A percentile compares a stretch with the other conserved stretches of the same genome.
phyloP scores from a whole-genome alignment of 495 filamentous ascomycete species.

The Trichocladium antarcticum region DNA sequence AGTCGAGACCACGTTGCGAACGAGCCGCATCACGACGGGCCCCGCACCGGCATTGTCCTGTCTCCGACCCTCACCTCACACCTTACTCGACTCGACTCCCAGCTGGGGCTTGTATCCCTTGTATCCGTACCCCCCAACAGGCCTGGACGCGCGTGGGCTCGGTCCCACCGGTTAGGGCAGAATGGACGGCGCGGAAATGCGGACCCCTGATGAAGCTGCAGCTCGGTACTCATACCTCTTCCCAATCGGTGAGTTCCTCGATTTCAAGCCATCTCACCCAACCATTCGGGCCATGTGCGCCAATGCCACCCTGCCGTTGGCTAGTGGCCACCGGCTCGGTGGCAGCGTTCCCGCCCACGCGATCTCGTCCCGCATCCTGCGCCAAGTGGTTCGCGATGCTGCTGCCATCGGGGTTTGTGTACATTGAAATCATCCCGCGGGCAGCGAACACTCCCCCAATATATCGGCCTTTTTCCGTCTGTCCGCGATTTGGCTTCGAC shows the following conservation, averaged over 20 bases:
- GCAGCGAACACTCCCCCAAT: background rate
- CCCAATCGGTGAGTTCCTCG: slow-evolving; percentile 41
- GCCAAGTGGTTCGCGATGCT: slow-evolving; percentile 14
- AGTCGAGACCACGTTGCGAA: too few species aligned
- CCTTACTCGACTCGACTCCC: too few species aligned
- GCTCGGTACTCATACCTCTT: slow-evolving; percentile 35
- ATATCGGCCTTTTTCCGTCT: slow-evolving; percentile 9
- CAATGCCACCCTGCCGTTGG: slow-evolving; percentile 31
- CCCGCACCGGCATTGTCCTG: too few species aligned
- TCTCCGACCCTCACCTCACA: too few species aligned
- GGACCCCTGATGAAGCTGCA: slow-evolving; percentile 34
- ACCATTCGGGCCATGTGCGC: slow-evolving; percentile 38
- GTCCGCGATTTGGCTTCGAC: slow-evolving; percentile 9
- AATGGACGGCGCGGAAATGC: slow-evolving; percentile 27
- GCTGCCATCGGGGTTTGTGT: background rate
- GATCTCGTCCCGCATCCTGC: slow-evolving; percentile 17
- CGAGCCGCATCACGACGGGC: too few species aligned
- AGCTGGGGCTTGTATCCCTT: too few species aligned
- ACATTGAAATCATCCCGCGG: slow-evolving; percentile 9
- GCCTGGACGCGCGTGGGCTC: too few species aligned
- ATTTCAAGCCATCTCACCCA: slow-evolving; percentile 27
- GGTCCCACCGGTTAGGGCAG: too few species aligned
- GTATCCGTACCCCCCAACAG: too few species aligned
- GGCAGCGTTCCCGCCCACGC: slow-evolving; percentile 12
- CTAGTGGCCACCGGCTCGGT: too few species aligned